Conservation (phyloP, 129 eudicot species). For the Logfia minima region DNA sequence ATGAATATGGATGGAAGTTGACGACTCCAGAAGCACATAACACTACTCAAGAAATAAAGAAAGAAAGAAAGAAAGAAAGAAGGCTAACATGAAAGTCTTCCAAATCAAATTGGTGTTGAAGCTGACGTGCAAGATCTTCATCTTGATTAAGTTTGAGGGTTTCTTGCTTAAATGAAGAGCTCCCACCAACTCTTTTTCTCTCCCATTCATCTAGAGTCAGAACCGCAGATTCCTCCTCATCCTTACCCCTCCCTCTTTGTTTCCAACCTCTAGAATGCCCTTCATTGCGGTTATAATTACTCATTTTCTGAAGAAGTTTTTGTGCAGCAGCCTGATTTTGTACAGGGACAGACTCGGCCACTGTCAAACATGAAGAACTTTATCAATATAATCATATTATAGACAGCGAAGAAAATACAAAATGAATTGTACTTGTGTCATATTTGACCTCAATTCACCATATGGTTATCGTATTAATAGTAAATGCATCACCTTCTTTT, state of each 20-base stretch:
- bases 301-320: conserved; percentile 82
- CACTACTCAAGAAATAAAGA: background rate
- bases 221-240: conserved; percentile 52
- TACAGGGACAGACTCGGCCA: conserved; percentile 60
- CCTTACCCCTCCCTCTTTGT: conserved; percentile 54
- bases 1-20: background rate
- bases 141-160: conserved; percentile 51
- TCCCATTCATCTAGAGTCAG: conserved; percentile 90
- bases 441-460: background rate
- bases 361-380: conserved; percentile 34
- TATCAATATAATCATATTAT: conserved; percentile 7
- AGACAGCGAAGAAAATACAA: conserved; percentile 3
- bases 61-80: conserved; percentile 18
- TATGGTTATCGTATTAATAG: background rate
- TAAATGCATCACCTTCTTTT: conserved; percentile 60
- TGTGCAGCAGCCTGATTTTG: conserved; percentile 96
- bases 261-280: conserved; percentile 58
- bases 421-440: background rate
- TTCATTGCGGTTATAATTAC: conserved; percentile 37
- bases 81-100: conserved; percentile 66
- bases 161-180: conserved; percentile 39
- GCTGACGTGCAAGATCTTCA: conserved; percentile 87
- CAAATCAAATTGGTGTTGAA: conserved; percentile 79
- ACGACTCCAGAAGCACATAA: background rate
- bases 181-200: conserved; percentile 57